Evolutionary conservation across 805 yeast genomes (phyloP).

Genomic region (Wickerhamiella azymoides): DNA sequence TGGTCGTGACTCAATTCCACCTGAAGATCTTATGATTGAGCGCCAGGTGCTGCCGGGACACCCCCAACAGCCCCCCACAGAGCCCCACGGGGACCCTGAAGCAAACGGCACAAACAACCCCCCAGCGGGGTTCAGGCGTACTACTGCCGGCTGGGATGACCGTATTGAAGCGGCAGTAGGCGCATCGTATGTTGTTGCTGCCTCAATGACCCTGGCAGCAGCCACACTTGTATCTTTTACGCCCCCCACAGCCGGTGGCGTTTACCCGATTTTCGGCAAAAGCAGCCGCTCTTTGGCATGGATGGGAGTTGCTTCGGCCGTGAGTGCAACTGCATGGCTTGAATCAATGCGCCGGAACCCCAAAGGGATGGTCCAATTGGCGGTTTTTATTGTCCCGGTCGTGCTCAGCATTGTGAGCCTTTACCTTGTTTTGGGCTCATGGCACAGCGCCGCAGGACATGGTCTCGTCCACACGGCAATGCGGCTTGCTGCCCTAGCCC

Average conservation of each 20-base stretch:
- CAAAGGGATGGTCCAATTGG: conserved; percentile 14
- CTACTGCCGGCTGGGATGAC: neutral
- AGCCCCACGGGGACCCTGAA: too few relatives aligned
- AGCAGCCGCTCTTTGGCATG: conserved; percentile 12
- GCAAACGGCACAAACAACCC: too few relatives aligned
- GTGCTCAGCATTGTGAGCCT: conserved; percentile 8
- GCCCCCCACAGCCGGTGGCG: conserved; percentile 7
- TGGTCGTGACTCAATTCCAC: conserved; percentile 18
- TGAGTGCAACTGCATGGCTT: conserved; percentile 16
- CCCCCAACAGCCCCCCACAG: too few relatives aligned
- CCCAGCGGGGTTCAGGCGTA: too few relatives aligned
- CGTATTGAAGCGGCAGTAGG: conserved; percentile 13
- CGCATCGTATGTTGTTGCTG: conserved; percentile 10
- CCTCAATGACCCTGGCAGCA: conserved; percentile 16
- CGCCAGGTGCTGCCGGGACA: conserved; percentile 2
- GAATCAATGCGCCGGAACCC: conserved; percentile 13
- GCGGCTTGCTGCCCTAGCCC: conserved; percentile 14
- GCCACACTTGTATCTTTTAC: conserved; percentile 15
- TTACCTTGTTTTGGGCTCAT: conserved; percentile 11
- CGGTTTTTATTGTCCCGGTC: conserved; percentile 15
- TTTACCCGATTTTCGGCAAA: conserved; percentile 14
- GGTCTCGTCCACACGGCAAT: conserved; percentile 15
- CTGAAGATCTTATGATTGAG: conserved; percentile 22
- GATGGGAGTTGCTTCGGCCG: conserved; percentile 11
- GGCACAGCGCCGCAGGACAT: conserved; percentile 14